Evolutionary conservation across 2,329 filamentous ascomycete genomes (phyloP).

Genomic region (Talaromyces sp.): DNA sequence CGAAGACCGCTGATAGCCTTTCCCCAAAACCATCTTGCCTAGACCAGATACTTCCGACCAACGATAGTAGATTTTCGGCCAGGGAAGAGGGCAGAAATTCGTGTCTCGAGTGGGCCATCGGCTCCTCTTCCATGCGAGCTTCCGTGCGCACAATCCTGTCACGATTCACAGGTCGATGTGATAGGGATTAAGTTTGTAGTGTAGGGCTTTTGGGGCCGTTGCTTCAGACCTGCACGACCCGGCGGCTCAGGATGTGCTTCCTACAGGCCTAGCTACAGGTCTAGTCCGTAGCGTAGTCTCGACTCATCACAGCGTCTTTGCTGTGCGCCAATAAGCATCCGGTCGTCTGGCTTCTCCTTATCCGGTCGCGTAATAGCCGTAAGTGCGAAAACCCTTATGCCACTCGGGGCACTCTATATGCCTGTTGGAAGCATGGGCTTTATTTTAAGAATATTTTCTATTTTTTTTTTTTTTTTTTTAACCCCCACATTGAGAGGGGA

Average conservation of each 20-base stretch:
- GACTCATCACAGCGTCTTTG: conserved; percentile 28
- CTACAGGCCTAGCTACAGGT: conserved; percentile 11
- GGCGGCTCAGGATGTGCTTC: conserved; percentile 3
- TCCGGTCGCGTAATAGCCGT: conserved; percentile 26
- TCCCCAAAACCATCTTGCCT: conserved; percentile 6
- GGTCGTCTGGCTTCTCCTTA: conserved; percentile 12
- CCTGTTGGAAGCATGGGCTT: conserved; percentile 10
- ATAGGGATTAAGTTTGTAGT: conserved; percentile 18
- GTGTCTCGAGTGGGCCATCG: conserved; percentile 11
- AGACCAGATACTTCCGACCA: conserved; percentile 5
- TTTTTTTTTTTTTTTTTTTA: background rate
- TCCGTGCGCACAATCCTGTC: conserved; percentile 17
- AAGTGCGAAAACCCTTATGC: conserved; percentile 24
- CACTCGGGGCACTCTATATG: conserved; percentile 23
- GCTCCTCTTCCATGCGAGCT: conserved; percentile 12
- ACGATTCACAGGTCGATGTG: conserved; percentile 9
- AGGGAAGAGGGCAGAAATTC: background rate
- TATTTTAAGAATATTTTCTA: conserved; percentile 5
- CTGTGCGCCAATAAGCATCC: conserved; percentile 28
- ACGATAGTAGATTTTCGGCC: conserved; percentile 4
- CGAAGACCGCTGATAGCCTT: conserved; percentile 15
- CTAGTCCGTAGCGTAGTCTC: conserved; percentile 14
- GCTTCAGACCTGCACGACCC: conserved; percentile 19
- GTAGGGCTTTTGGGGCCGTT: conserved; percentile 16
- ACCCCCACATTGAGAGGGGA: conserved; percentile 21